Evolutionary conservation across 2,329 filamentous ascomycete genomes (phyloP).

Genomic region (Trichoderma sp.): DNA sequence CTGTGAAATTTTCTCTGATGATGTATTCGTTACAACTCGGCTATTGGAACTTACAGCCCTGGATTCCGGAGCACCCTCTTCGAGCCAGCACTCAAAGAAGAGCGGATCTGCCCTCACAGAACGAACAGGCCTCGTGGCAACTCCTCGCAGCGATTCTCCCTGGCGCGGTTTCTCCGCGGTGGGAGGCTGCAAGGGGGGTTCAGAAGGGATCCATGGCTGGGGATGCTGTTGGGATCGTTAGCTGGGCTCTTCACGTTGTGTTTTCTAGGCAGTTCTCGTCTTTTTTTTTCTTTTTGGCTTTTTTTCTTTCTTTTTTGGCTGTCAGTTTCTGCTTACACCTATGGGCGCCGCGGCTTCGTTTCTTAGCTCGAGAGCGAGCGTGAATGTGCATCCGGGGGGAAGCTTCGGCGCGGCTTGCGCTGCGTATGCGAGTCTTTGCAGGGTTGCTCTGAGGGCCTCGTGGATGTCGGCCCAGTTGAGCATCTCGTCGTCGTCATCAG

Average conservation of each 20-base stretch:
- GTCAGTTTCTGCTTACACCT: slow-evolving; percentile 42
- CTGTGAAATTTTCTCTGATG: background rate
- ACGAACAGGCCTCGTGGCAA: slow-evolving; percentile 48
- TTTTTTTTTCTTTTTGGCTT: background rate
- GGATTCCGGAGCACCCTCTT: slow-evolving; percentile 33
- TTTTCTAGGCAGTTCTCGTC: background rate
- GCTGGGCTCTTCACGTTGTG: background rate
- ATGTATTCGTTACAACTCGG: background rate
- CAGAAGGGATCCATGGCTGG: slow-evolving; percentile 58
- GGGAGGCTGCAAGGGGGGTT: slow-evolving; percentile 43
- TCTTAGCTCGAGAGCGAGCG: slow-evolving; percentile 69
- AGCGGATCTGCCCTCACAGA: slow-evolving; percentile 56
- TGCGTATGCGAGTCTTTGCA: slow-evolving; percentile 60
- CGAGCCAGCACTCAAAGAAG: slow-evolving; percentile 64
- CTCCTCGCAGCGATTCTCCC: slow-evolving; percentile 34
- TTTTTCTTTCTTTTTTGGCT: background rate
- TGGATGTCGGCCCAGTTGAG: slow-evolving; percentile 61
- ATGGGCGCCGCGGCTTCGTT: slow-evolving; percentile 58
- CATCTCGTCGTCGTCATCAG: slow-evolving; percentile 20
- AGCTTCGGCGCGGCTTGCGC: slow-evolving; percentile 55
- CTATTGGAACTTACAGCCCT: background rate
- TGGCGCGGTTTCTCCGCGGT: slow-evolving; percentile 30
- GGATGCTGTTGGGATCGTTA: slow-evolving; percentile 45
- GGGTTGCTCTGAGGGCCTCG: slow-evolving; percentile 67
- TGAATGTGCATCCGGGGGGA: slow-evolving; percentile 67